phyloP scores from a whole-genome alignment of 73 alveolate genomes.

The Tetrahymena borealis region DNA sequence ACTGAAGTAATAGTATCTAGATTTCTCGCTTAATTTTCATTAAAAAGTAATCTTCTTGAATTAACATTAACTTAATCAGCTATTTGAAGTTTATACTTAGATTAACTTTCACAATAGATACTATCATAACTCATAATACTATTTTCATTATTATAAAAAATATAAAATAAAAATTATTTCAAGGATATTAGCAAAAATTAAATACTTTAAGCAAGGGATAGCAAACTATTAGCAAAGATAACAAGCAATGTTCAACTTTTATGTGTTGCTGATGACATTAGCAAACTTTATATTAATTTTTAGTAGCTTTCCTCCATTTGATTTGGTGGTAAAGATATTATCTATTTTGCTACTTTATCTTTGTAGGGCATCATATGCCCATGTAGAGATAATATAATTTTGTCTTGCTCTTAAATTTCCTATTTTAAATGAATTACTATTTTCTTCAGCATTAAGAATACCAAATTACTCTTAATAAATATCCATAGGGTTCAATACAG shows the following conservation, averaged over 20 bases:
- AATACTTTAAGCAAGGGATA: background rate
- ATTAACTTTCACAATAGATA: background rate
- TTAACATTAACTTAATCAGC: background rate
- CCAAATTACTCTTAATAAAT: background rate
- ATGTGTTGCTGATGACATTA: background rate
- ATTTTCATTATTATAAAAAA: background rate
- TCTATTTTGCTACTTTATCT: background rate
- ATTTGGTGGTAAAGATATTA: background rate
- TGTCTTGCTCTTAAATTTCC: background rate
- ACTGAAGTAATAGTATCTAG: background rate
- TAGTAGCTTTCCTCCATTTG: background rate
- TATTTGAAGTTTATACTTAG: background rate
- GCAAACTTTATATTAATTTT: background rate
- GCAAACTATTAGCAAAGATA: background rate
- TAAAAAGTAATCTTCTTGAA: background rate
- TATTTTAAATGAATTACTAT: background rate
- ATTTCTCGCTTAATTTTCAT: background rate
- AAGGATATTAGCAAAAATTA: background rate
- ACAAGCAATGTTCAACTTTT: background rate
- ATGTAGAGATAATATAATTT: background rate
- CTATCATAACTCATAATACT: background rate
- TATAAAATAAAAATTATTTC: background rate
- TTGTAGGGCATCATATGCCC: background rate
- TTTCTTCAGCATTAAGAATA: background rate
- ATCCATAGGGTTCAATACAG: background rate